phyloP scores from a whole-genome alignment of 1,139 yeast species.

The Eremothecium cymbalariae region DNA sequence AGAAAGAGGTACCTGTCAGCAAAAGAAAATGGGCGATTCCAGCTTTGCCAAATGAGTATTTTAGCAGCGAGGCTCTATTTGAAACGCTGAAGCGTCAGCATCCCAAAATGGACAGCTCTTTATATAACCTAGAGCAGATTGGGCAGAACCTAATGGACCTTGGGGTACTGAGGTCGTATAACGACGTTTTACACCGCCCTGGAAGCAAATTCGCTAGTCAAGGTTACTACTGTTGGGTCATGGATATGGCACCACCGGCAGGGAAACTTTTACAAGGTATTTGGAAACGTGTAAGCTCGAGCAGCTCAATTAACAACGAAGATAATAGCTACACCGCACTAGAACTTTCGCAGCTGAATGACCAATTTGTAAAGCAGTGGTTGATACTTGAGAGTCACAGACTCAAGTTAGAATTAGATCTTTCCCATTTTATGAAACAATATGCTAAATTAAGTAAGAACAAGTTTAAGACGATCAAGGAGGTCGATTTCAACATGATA shows the following conservation, averaged over 20 bases:
- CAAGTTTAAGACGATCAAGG: neutral
- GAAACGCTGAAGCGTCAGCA: conserved; percentile 12
- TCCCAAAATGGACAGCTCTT: conserved; percentile 16
- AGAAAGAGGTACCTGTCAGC: conserved; percentile 17
- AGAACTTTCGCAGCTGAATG: conserved; percentile 4
- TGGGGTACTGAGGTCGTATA: conserved; percentile 11
- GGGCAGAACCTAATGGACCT: conserved; percentile 17
- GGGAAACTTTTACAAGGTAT: conserved; percentile 1
- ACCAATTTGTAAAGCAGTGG: conserved; percentile 3
- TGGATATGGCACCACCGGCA: neutral
- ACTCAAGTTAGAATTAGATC: conserved; percentile 2
- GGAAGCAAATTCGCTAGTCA: conserved; percentile 5
- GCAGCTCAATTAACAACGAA: conserved; percentile 1
- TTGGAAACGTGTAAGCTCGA: conserved; percentile 5
- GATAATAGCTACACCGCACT: conserved; percentile 2
- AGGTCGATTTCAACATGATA: neutral
- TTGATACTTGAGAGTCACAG: neutral
- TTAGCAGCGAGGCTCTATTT: conserved; percentile 14
- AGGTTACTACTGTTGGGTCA: conserved; percentile 10
- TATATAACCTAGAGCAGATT: conserved; percentile 18
- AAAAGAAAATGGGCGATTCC: conserved; percentile 26
- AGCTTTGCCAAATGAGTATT: conserved; percentile 22
- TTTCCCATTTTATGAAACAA: neutral
- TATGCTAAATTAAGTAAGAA: neutral
- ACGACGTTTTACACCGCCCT: conserved; percentile 8